phyloP scores from a whole-genome alignment of 2,329 filamentous ascomycete genomes.

The Botrytis sinoallii region DNA sequence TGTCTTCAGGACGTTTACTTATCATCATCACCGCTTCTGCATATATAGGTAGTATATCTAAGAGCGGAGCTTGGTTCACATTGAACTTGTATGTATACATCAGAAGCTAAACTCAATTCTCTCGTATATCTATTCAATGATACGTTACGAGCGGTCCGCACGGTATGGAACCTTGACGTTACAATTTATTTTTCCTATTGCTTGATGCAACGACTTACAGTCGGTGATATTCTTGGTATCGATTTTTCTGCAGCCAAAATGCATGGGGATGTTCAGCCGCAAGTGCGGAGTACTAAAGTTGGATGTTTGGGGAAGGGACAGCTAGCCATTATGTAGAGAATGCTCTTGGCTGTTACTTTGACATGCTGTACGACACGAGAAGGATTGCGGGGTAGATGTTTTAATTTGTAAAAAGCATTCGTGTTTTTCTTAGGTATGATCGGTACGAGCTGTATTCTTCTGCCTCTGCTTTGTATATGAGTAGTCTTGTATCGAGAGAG shows the following conservation, averaged over 20 bases:
- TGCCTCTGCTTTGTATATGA: neutral
- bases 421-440: neutral
- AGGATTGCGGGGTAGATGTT: neutral
- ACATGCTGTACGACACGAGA: neutral
- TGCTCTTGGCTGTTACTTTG: neutral
- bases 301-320: neutral
- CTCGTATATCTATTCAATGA: neutral
- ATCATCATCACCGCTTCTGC: neutral
- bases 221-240: neutral
- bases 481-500: neutral
- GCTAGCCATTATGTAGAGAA: neutral
- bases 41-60: neutral
- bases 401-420: neutral
- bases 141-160: neutral
- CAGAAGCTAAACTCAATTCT: no score
- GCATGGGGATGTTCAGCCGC: neutral
- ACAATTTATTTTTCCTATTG: no score
- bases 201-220: neutral
- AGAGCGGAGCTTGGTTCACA: neutral
- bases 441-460: neutral
- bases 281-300: neutral
- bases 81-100: no score
- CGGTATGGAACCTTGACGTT: no score
- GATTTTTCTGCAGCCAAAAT: neutral
- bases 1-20: neutral